phyloP scores from a whole-genome alignment of 2,329 filamentous ascomycete species.

The Magnaporthiopsis poae region DNA sequence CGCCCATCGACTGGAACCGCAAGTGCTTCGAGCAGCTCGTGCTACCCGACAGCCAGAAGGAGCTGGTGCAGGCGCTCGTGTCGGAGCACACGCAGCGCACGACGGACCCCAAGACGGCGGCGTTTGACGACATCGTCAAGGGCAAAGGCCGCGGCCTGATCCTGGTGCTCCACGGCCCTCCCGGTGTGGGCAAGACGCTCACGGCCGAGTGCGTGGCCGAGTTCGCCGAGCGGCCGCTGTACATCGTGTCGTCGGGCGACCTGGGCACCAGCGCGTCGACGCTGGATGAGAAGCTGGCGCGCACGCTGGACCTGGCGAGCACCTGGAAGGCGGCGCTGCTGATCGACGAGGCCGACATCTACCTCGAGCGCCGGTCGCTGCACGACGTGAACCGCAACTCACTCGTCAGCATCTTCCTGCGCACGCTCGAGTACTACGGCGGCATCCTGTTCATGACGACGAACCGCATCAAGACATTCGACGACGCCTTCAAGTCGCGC shows the following conservation, averaged over 20 bases:
- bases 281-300: slow-evolving; percentile 30
- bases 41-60: slow-evolving; percentile 20
- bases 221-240: slow-evolving; percentile 23
- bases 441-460: slow-evolving; percentile 31
- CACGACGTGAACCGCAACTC: slow-evolving; percentile 12
- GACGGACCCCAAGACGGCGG: slow-evolving; percentile 5
- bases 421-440: slow-evolving; percentile 25
- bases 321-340: slow-evolving; percentile 25
- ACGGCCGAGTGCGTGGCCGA: slow-evolving; percentile 29
- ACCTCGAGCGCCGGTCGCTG: slow-evolving; percentile 25
- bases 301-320: slow-evolving; percentile 9
- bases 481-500: slow-evolving; percentile 16
- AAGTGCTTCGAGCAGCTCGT: slow-evolving; percentile 23
- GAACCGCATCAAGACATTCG: slow-evolving; percentile 30
- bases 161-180: slow-evolving; percentile 21
- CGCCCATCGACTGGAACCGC: slow-evolving; percentile 19
- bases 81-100: slow-evolving; percentile 9
- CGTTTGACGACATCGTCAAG: slow-evolving; percentile 15
- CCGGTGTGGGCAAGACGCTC: slow-evolving; percentile 29
- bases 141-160: slow-evolving; percentile 18
- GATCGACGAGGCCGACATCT: slow-evolving; percentile 24
- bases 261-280: slow-evolving; percentile 11
- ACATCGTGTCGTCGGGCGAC: slow-evolving; percentile 22
- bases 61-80: slow-evolving; percentile 23
- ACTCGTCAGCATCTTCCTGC: slow-evolving; percentile 20